Evolutionary conservation across 225 moss, liverwort and hornwort genomes (phyloP).

Genomic region (Polytrichum commune): DNA sequence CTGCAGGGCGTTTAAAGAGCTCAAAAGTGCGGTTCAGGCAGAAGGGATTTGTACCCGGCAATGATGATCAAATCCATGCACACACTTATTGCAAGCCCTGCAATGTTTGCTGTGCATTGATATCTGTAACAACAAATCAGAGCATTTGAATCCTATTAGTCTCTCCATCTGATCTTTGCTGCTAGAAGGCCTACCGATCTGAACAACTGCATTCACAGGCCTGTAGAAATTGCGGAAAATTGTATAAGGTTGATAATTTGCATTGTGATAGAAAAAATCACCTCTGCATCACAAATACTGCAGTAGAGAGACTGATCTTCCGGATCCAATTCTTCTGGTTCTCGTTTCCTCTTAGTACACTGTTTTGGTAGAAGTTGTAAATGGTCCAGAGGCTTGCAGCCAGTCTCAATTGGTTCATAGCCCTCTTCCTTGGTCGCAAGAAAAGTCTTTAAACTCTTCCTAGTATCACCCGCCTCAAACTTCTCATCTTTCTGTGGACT

Average conservation of each 20-base stretch:
- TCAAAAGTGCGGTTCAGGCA: no score
- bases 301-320: constrained; percentile 76
- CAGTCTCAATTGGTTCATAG: constrained; percentile 47
- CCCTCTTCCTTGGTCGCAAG: constrained; percentile 45
- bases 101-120: constrained; percentile 85
- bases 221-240: no score
- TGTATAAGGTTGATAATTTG: no score
- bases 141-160: neutral
- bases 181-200: no score
- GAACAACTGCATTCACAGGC: no score
- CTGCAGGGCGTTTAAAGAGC: no score
- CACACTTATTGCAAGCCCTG: constrained; percentile 93
- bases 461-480: constrained; percentile 27
- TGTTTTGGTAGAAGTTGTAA: constrained; percentile 34
- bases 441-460: constrained; percentile 29
- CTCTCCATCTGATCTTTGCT: no score
- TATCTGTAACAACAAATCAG: constrained; percentile 49
- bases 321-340: constrained; percentile 49
- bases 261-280: constrained; percentile 9
- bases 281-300: constrained; percentile 93
- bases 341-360: constrained; percentile 52
- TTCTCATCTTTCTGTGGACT: constrained; percentile 21
- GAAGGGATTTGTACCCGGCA: constrained; percentile 58
- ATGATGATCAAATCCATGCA: constrained; percentile 93
- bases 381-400: constrained; percentile 42